These are phyloP conservation scores for Metschnikowia dekortorum DNA, from an alignment of 805 yeast species.

Conservation along the genomic window DNA sequence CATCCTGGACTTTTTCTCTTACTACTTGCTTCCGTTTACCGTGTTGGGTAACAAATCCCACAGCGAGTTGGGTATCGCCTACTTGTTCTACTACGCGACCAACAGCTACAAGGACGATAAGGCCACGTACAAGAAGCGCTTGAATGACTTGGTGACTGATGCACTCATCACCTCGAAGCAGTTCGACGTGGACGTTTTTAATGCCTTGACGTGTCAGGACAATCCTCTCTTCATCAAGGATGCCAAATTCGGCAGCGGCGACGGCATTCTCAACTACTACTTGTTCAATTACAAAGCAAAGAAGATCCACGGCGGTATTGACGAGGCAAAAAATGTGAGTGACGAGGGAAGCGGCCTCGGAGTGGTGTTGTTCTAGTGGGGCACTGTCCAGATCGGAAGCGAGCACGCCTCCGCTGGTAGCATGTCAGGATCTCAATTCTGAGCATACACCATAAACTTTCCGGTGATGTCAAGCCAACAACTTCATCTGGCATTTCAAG, in stretches of 20 bases:
- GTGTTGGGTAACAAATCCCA: constrained; percentile 65
- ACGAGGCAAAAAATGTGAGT: constrained; percentile 50
- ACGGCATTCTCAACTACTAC: constrained; percentile 86
- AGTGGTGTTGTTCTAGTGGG: constrained; percentile 70
- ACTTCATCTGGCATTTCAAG: too few species aligned
- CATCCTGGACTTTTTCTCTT: constrained; percentile 86
- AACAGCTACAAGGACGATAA: constrained; percentile 36
- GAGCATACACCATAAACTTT: too few species aligned
- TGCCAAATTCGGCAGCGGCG: constrained; percentile 88
- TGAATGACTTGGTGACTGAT: constrained; percentile 60
- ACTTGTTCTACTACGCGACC: constrained; percentile 84
- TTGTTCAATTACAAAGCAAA: constrained; percentile 84
- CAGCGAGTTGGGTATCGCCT: constrained; percentile 75
- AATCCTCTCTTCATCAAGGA: constrained; percentile 78
- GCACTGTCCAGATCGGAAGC: too few species aligned
- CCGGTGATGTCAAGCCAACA: too few species aligned
- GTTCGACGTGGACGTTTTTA: constrained; percentile 80
- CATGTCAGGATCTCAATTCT: too few species aligned
- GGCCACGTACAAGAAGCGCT: constrained; percentile 49
- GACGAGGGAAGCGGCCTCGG: constrained; percentile 76
- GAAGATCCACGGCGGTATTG: constrained; percentile 79
- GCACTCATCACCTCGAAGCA: constrained; percentile 71
- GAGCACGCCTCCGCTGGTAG: too few species aligned
- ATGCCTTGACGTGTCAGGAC: constrained; percentile 88
- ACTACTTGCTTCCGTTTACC: constrained; percentile 82